Evolutionary conservation across 331 rosid genomes (phyloP).

Genomic region (Phaseolus coccineus): DNA sequence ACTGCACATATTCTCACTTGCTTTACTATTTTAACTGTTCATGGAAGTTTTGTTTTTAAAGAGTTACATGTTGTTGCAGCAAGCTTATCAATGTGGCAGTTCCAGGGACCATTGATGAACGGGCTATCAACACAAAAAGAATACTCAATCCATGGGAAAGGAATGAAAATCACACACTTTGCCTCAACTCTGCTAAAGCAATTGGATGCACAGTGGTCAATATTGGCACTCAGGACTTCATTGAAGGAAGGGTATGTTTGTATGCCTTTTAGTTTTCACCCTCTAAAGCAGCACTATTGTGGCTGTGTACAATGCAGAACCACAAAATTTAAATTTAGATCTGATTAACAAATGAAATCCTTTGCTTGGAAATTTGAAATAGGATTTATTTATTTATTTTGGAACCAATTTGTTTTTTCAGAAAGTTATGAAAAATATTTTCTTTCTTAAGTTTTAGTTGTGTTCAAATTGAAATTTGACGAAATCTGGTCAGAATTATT

Average conservation of each 20-base stretch:
- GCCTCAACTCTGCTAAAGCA: constrained; percentile 99
- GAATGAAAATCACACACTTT: constrained; percentile 96
- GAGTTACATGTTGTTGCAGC: constrained; percentile 58
- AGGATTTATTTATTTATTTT: too few species aligned
- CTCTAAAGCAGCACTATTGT: constrained; percentile 10
- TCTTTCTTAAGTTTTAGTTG: background rate
- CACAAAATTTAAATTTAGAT: background rate
- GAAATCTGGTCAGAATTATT: background rate
- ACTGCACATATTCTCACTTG: constrained; percentile 28
- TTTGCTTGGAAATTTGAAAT: background rate
- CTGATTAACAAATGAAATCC: background rate
- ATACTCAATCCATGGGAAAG: constrained; percentile 99
- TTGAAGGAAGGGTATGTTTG: constrained; percentile 94
- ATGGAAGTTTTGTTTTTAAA: constrained; percentile 9
- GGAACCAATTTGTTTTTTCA: background rate
- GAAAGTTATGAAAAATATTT: background rate
- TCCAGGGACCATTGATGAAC: constrained; percentile 94
- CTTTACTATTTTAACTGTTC: background rate
- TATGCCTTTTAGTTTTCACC: constrained; percentile 30
- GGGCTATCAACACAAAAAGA: constrained; percentile 88
- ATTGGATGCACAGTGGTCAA: constrained; percentile 99
- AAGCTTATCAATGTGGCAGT: constrained; percentile 98
- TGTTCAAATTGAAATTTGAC: background rate
- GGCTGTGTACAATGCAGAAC: background rate
- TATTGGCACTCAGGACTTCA: constrained; percentile 96